A percentile compares a stretch with the other conserved stretches of the same genome.
These are phyloP conservation scores for Melampsora americana DNA, from an alignment of 1,284 basidiomycete genomes.

Conservation along the genomic window DNA sequence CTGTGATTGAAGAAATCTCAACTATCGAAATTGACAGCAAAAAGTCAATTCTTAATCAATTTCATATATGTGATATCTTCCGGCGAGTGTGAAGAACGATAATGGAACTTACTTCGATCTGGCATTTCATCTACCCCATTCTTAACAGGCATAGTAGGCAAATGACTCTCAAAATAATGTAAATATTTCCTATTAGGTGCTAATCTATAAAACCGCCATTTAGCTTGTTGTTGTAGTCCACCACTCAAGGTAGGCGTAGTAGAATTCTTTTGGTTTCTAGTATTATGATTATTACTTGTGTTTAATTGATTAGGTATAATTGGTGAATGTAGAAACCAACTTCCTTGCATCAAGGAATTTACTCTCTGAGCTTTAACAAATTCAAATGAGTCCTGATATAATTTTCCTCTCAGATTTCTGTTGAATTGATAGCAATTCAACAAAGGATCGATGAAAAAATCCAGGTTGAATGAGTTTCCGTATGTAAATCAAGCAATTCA, in stretches of 20 bases:
- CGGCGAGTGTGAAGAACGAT: constrained; percentile 44
- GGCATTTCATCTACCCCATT: constrained; percentile 79
- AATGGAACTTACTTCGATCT: constrained; percentile 62
- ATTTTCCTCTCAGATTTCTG: constrained; percentile 77
- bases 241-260: constrained; percentile 5
- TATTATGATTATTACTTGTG: constrained; percentile 58
- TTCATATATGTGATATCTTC: constrained; percentile 48
- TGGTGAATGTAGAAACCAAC: constrained; percentile 79
- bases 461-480: background rate
- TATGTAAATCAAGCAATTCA: background rate
- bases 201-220: constrained; percentile 56
- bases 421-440: constrained; percentile 42
- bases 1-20: constrained; percentile 32
- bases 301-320: constrained; percentile 59
- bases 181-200: constrained; percentile 66
- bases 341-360: constrained; percentile 79
- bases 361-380: constrained; percentile 87
- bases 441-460: constrained; percentile 17
- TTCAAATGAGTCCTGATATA: constrained; percentile 87
- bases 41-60: background rate
- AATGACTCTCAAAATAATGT: constrained; percentile 73
- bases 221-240: constrained; percentile 30
- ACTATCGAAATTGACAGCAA: constrained; percentile 7
- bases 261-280: constrained; percentile 61
- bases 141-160: constrained; percentile 68